Evolutionary conservation across 306 rosid genomes (phyloP), one percentile per base, ranked within the genome.

Genomic region (Begonia masoniana): DNA sequence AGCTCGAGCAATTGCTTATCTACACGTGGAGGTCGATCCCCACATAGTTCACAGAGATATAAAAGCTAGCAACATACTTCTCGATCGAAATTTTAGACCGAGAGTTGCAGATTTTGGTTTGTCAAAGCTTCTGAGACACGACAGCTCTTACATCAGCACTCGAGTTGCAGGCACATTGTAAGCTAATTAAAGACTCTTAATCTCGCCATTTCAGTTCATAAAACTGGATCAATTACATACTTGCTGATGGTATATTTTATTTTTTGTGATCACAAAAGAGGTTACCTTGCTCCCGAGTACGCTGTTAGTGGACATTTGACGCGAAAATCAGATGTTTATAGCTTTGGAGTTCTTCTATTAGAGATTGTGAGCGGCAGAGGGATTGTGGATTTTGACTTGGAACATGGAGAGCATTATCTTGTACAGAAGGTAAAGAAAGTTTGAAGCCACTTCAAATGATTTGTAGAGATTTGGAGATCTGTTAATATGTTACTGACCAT

Each of bases 121-220:
- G 48, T 81, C 99, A 0, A 91, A 77, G 71, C 47, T 91, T 47
- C 49, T 81, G 2, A 68, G 65, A 72, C 94, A 86, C 8, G 75
- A 79, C 58, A 26, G 21, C n/a, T 78, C 99, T 57, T 67, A 86
- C 70, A 62, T 91, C 24, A 83, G 96, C 60, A 91, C 96, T 36
- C 79, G 74, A 54, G 99, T 91, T 62, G 99, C 96, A 0, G 99
- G 99, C 57, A 91, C 99, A 83, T 58, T 91, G 99, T 91, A 60
- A 81, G 96, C 78, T 48, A 45, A 21, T 36, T 51, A 24, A 15
- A 10, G 17, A 51, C 23, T 15, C 36, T 7, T 58, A 31, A 31
- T 31, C 39, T 31, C 39, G 5, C 39, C 7, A 31, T 31, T 31
- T 31, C 39, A 31, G 39, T 42, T 39, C 15, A 51, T 46, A 13